Evolutionary conservation across 768 basidiomycete genomes (phyloP), one percentile per base, ranked within the genome.

Genomic region (Lanmaoa rubissima): DNA sequence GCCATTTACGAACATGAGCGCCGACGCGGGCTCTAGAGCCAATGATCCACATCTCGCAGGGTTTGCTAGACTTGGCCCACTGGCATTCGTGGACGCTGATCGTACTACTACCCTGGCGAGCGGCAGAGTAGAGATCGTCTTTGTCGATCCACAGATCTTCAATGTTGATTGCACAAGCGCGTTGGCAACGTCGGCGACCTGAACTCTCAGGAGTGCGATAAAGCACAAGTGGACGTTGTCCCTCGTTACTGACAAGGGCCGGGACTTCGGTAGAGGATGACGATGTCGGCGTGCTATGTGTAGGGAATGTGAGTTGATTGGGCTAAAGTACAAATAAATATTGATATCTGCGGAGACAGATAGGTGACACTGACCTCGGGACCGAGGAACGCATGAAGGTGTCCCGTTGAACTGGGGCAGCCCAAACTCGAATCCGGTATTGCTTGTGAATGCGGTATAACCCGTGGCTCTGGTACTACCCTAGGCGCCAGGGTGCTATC

Each of bases 41-140:
- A 16, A 55, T 14, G 17, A 55, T 46, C 58, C 44, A 55, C 44
- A 55, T 55, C 14, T 32, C 54, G 7, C 54, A 59, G 7, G 54
- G 53, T 13, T 5, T 17, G 11, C 40, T 31, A n/a, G 44, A 24
- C 50, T n/a, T 32, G n/a, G 19, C 43, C 58, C 48, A 55, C 14
- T 47, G 38, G 26, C 58, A 52, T 43, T 57, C 17, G 6, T 57
- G 41, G 24, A 52, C 46, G 34, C 34, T 28, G 44, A 59, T 46
- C 12, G 16, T 12, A 17, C 6, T 10, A 10, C 13, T 31, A 8
- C 26, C 12, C 11, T 34, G 19, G 5, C 12, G 12, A 32, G 17
- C 16, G 13, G 14, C n/a, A 12, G 32, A 36, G 40, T 7, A 38
- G 46, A 54, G 34, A 36, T 55, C 57, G 1, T 40, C 57, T 28